Base-by-base conservation (phyloP, 2,329 filamentous ascomycete species). In the Eutypella sp. region DNA sequence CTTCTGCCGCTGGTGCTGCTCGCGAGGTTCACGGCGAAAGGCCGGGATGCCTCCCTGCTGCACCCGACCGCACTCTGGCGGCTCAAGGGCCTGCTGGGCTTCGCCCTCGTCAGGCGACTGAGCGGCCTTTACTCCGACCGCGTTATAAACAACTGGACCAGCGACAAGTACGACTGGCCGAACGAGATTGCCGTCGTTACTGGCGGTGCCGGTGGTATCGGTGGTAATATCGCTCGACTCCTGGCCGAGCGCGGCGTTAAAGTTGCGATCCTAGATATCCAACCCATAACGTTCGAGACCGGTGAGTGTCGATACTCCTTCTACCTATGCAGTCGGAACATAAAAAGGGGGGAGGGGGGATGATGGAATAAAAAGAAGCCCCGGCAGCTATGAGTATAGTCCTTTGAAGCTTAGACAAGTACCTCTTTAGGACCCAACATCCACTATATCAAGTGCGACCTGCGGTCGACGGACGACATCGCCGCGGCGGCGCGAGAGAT, bases 171-270 rank as follows among this genome's bases (percentile, higher is more conserved):
- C 65, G 74, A 81, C 60, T 89, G 85, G 84, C 67, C 72, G 19
- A 75, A 74, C 42, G 86, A 90, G 67, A 74, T 90, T 42, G 82
- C 87, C 3, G 70, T 90, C 37, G 74, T 91, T 18, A 91, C 87
- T 0, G 87, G 88, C 7, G 87, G 87, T 7, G 81, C 83, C 36
- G 79, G 80, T 46, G 87, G 87, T 0, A 89, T 92, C 57, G 87
- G 87, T 13, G 79, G 76, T 18, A 68, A 76, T 31, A 74, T 89
- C 3, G 85, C 85, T 13, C 72, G 75, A 52, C 63, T 84, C 44
- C 70, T 93, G n/a, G 82, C 80, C 0, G 78, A 82, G 60, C 70
- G 68, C 49, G 79, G 78, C 1, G 72, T 87, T 54, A 85, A 79
- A 52, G 83, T 90, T 27, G 83, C 83, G 0, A 82, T 90, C 2